Conservation (phyloP, 345 rosid genomes). For the Salix caprea region DNA sequence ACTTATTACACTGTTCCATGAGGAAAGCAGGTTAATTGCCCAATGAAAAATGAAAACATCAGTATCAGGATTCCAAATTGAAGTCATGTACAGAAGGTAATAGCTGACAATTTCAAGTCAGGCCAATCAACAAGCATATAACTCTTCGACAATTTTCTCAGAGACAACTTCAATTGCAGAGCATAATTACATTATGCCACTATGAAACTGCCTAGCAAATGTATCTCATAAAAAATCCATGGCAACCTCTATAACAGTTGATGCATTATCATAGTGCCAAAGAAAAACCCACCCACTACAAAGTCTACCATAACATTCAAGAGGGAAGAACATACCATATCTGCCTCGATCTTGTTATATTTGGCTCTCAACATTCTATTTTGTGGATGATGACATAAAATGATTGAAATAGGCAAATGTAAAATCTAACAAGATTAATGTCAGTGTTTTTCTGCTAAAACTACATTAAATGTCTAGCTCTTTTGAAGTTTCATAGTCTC, state of each 20-base stretch:
- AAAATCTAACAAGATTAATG: neutral
- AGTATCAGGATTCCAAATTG: neutral
- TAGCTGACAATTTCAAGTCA: neutral
- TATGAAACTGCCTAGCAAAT: no score
- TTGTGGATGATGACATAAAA: neutral
- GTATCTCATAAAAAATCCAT: no score
- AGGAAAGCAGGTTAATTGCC: neutral
- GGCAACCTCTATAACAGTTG: no score
- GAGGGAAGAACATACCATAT: no score
- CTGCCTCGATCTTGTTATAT: neutral
- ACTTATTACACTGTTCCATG: neutral
- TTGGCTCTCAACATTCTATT: neutral
- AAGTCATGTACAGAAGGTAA: neutral
- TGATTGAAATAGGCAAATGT: neutral
- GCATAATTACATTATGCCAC: no score
- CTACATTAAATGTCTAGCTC: neutral
- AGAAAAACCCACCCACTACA: no score
- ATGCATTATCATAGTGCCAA: no score
- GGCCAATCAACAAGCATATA: neutral
- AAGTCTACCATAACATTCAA: no score
- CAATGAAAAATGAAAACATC: neutral
- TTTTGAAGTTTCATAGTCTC: neutral
- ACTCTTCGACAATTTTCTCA: neutral
- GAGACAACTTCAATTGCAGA: neutral
- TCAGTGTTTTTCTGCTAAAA: neutral